Percentiles rank a stretch among this genome's conserved stretches.
phyloP scores from a whole-genome alignment of 176 grass and related monocot genomes.

The Musa troglodytarum region DNA sequence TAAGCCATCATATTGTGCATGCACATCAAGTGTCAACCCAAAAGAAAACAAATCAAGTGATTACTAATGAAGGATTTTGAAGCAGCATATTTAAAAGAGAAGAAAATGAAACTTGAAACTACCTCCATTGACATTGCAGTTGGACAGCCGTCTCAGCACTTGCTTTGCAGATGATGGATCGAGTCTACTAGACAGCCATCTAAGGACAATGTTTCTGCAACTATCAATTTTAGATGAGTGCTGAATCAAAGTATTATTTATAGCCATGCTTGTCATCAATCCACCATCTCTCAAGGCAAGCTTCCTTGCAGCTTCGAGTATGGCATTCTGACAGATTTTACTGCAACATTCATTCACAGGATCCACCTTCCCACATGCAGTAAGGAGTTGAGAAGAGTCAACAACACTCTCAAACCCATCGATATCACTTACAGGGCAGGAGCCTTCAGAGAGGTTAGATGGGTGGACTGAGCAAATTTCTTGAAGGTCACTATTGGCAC shows the following conservation, averaged over 20 bases:
- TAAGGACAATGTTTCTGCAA: conserved; percentile 81
- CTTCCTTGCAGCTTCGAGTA: conserved; percentile 61
- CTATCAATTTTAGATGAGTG: conserved; percentile 35
- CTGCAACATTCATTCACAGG: conserved; percentile 91
- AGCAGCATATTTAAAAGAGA: background rate
- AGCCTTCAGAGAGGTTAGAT: conserved; percentile 63
- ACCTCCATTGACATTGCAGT: conserved; percentile 96
- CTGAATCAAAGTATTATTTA: conserved; percentile 7
- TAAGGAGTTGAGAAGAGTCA: conserved; percentile 70
- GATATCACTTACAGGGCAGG: conserved; percentile 56
- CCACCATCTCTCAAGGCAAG: conserved; percentile 42
- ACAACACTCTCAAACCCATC: conserved; percentile 54
- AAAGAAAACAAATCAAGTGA: background rate
- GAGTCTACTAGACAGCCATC: conserved; percentile 87
- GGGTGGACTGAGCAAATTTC: conserved; percentile 64
- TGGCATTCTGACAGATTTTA: conserved; percentile 72
- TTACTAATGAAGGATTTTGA: background rate
- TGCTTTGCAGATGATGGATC: conserved; percentile 48
- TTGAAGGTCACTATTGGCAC: conserved; percentile 52
- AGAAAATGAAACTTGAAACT: background rate
- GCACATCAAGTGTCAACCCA: conserved; percentile 6
- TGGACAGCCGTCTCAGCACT: conserved; percentile 82
- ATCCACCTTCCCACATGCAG: conserved; percentile 71
- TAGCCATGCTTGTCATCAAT: conserved; percentile 21
- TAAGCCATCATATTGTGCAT: background rate